Evolutionary conservation across 352 stramenopile species (phyloP).

Genomic region (Phytophthora brassicae): DNA sequence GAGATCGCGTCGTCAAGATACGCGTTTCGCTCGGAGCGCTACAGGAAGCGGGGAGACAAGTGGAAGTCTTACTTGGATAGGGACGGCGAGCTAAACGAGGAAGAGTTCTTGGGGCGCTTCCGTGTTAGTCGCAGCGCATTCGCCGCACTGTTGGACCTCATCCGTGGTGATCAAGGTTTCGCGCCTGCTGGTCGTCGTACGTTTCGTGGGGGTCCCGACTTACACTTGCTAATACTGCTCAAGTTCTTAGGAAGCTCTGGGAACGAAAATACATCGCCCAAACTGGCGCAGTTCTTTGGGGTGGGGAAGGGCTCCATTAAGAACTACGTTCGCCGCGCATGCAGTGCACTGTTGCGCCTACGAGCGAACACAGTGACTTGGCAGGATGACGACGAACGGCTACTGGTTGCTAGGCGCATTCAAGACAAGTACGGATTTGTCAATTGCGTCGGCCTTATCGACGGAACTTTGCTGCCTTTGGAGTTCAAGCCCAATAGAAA

Average conservation of each 20-base stretch:
- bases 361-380: not conserved
- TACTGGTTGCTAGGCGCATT: not conserved
- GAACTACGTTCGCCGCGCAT: conserved; percentile 5
- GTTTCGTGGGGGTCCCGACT: not conserved
- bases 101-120: conserved; percentile 4
- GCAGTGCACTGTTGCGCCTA: not conserved
- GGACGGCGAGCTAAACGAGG: not conserved
- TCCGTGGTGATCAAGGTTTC: not conserved
- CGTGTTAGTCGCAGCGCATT: not conserved
- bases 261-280: not conserved
- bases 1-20: not conserved
- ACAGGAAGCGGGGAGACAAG: not conserved
- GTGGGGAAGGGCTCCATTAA: conserved; percentile 2
- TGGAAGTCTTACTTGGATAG: not conserved
- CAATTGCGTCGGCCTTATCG: not conserved
- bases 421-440: conserved; percentile 1
- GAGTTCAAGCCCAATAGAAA: conserved; percentile 18
- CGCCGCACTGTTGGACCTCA: not conserved
- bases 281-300: conserved; percentile 8
- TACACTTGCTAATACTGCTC: conserved; percentile 1
- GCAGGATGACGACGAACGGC: not conserved
- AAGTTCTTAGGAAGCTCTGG: conserved; percentile 1
- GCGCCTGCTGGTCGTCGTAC: not conserved
- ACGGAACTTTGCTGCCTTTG: not conserved
- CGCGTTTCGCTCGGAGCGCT: not conserved